phyloP scores from a whole-genome alignment of 1,139 yeast species.

The Magnusiomyces ingens region DNA sequence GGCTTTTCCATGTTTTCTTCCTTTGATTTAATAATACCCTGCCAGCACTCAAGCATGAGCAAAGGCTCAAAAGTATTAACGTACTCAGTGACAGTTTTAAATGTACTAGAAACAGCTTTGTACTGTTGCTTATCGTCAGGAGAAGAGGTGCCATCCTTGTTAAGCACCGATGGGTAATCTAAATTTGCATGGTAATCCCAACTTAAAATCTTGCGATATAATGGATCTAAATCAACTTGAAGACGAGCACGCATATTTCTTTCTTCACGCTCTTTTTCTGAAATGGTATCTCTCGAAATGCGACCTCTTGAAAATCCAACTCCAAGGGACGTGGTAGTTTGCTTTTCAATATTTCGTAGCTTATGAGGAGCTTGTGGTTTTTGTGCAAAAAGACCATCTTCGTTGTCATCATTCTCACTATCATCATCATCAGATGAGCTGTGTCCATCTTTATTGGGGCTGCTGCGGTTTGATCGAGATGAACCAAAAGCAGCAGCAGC shows the following conservation, averaged over 20 bases:
- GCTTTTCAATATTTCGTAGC: conserved; percentile 18
- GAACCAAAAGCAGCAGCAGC: conserved; percentile 18
- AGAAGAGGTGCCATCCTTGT: conserved; percentile 47
- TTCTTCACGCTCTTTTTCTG: conserved; percentile 52
- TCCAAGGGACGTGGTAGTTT: not conserved
- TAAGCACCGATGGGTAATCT: conserved; percentile 52
- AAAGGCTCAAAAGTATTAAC: conserved; percentile 67
- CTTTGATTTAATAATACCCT: conserved; percentile 69
- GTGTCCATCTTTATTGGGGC: conserved; percentile 1
- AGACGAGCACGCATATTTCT: conserved; percentile 74
- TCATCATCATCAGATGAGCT: conserved; percentile 24
- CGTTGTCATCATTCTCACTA: conserved; percentile 26
- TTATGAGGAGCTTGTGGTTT: conserved; percentile 14
- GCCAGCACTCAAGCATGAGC: conserved; percentile 88
- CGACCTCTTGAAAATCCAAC: not conserved
- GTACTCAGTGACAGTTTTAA: conserved; percentile 56
- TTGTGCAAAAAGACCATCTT: conserved; percentile 25
- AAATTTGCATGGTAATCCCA: conserved; percentile 67
- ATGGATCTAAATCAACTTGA: conserved; percentile 68
- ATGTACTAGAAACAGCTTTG: conserved; percentile 40
- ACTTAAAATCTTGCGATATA: conserved; percentile 59
- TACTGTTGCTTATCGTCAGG: conserved; percentile 23
- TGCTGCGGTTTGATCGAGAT: conserved; percentile 15
- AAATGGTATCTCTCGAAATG: not conserved
- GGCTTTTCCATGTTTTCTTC: conserved; percentile 59